Conservation (phyloP, 805 yeast species). For the Saccharomycopsis vini region DNA sequence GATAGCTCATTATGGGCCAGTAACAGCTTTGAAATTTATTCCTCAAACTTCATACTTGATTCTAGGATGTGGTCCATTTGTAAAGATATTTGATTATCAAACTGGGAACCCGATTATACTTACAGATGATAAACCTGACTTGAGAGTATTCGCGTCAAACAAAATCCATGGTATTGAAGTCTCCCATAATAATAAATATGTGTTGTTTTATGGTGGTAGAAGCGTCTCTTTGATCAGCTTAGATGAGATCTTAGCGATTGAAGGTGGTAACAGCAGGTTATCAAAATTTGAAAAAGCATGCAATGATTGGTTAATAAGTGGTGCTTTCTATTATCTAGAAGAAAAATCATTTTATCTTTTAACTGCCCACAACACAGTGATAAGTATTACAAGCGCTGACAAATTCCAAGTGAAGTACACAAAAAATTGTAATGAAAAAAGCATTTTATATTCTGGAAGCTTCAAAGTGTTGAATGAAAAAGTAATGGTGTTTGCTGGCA, state of each 20-base stretch:
- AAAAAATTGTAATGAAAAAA: constrained; percentile 52
- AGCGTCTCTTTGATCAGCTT: constrained; percentile 43
- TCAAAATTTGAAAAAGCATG: constrained; percentile 35
- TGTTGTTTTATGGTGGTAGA: constrained; percentile 60
- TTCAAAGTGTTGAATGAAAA: constrained; percentile 37
- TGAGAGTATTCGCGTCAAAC: constrained; percentile 53
- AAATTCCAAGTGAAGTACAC: constrained; percentile 23
- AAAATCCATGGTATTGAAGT: constrained; percentile 74
- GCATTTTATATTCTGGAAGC: constrained; percentile 83
- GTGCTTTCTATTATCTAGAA: constrained; percentile 35
- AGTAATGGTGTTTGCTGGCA: constrained; percentile 73
- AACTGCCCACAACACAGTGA: constrained; percentile 72
- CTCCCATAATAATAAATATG: constrained; percentile 21
- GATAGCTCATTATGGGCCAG: constrained; percentile 13
- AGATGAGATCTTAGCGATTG: constrained; percentile 24
- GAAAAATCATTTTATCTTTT: constrained; percentile 38
- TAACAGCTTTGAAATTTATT: constrained; percentile 13
- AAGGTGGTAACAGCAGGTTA: background rate
- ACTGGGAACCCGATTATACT: background rate
- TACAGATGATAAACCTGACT: constrained; percentile 20
- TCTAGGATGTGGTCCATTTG: constrained; percentile 12
- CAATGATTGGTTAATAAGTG: constrained; percentile 74
- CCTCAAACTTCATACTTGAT: constrained; percentile 6
- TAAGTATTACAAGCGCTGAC: constrained; percentile 24
- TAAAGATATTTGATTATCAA: constrained; percentile 4